Evolutionary conservation across 768 basidiomycete genomes (phyloP).

Genomic region (Suillus ampliporus): DNA sequence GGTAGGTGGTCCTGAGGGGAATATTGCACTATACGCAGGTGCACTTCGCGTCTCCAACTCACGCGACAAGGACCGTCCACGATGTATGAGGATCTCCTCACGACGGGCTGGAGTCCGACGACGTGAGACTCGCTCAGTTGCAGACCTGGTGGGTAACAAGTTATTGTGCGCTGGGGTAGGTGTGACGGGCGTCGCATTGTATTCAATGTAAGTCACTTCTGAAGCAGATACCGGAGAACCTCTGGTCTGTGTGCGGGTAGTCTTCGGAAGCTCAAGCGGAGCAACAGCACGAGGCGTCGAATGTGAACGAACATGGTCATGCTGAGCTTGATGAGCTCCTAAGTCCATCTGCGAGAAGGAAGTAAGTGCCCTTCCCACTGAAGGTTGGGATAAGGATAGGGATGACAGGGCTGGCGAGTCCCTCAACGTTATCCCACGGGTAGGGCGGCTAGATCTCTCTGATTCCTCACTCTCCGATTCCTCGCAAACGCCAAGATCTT

Average conservation of each 20-base stretch:
- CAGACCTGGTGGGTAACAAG: conserved; percentile 34
- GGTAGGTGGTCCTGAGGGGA: conserved; percentile 39
- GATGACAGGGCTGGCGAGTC: conserved; percentile 3
- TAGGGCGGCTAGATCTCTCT: conserved; percentile 24
- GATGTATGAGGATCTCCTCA: conserved; percentile 33
- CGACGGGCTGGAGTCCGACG: conserved; percentile 30
- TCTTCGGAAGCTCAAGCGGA: neutral
- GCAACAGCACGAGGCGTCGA: conserved; percentile 5
- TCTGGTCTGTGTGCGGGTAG: neutral
- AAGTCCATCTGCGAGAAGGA: conserved; percentile 11
- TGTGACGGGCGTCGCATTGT: conserved; percentile 32
- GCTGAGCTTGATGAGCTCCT: neutral
- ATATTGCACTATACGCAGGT: conserved; percentile 39
- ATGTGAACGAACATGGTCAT: conserved; percentile 7
- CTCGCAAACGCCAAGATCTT: conserved; percentile 23
- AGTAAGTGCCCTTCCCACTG: conserved; percentile 7
- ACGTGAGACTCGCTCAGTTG: conserved; percentile 39
- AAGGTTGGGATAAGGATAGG: conserved; percentile 5
- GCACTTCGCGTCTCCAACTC: conserved; percentile 39
- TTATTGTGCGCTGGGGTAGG: conserved; percentile 19
- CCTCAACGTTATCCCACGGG: conserved; percentile 22
- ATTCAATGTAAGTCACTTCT: conserved; percentile 29
- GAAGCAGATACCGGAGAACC: conserved; percentile 28
- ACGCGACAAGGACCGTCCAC: conserved; percentile 38
- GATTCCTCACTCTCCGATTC: conserved; percentile 27